These are phyloP conservation scores for Brassica napus DNA, from an alignment of 345 rosid genomes.

Conservation along the genomic window Da-Ae NC_063451.1:29419501-29420000, in stretches of 20 bases:
- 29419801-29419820: not conserved
- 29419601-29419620: conserved; percentile 42
- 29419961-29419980: too few species aligned
- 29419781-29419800: not conserved
- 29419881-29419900: conserved; percentile 45
- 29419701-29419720: conserved; percentile 70
- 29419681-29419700: conserved; percentile 60
- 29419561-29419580: not conserved
- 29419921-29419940: conserved; percentile 25
- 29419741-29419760: not conserved
- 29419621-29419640: conserved; percentile 68
- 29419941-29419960: conserved; percentile 59
- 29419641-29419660: conserved; percentile 90
- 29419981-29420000: too few species aligned
- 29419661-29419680: conserved; percentile 83
- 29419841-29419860: not conserved
- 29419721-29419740: conserved; percentile 85
- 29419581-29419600: not conserved
- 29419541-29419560: too few species aligned
- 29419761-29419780: not conserved
- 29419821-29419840: not conserved
- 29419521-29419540: not conserved
- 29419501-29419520: not conserved
- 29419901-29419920: conserved; percentile 58
- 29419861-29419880: too few species aligned